A percentile compares a stretch with the other conserved stretches of the same genome.
These are phyloP conservation scores for Daedalea quercina DNA, from an alignment of 768 basidiomycete species.

Conservation along the genomic window DNA sequence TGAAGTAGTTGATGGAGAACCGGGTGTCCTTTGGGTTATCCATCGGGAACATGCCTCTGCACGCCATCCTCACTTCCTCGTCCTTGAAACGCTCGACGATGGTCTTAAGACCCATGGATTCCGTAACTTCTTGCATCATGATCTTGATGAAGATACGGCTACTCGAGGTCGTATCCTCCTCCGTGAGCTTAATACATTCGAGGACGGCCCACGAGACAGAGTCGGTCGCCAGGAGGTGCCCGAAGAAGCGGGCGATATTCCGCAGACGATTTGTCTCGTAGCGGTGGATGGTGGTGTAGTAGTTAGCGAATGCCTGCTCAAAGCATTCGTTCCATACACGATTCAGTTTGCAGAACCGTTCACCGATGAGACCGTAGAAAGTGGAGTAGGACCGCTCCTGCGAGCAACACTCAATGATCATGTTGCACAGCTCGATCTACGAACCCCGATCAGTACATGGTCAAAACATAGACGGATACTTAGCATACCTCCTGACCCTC, in stretches of 20 bases:
- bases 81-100: conserved; percentile 90
- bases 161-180: conserved; percentile 95
- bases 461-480: background rate
- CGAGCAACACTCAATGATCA: conserved; percentile 99
- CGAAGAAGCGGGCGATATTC: conserved; percentile 96
- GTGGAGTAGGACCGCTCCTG: conserved; percentile 96
- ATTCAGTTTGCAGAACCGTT: conserved; percentile 95
- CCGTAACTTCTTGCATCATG: conserved; percentile 91
- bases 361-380: conserved; percentile 96
- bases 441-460: background rate
- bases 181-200: conserved; percentile 84
- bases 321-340: conserved; percentile 89
- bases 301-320: conserved; percentile 81
- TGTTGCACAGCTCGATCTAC: conserved; percentile 94
- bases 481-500: conserved; percentile 87
- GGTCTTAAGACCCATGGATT: conserved; percentile 83
- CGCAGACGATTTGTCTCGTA: conserved; percentile 98
- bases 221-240: conserved; percentile 83
- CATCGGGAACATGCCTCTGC: conserved; percentile 87
- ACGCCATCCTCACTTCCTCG: conserved; percentile 66
- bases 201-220: conserved; percentile 86
- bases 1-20: conserved; percentile 97
- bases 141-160: conserved; percentile 98
- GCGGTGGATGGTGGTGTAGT: conserved; percentile 95
- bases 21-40: conserved; percentile 96